A percentile compares a stretch with the other conserved stretches of the same genome.
Evolutionary conservation across 345 rosid species (phyloP).

Genomic region (Schrenkiella parvula): DNA sequence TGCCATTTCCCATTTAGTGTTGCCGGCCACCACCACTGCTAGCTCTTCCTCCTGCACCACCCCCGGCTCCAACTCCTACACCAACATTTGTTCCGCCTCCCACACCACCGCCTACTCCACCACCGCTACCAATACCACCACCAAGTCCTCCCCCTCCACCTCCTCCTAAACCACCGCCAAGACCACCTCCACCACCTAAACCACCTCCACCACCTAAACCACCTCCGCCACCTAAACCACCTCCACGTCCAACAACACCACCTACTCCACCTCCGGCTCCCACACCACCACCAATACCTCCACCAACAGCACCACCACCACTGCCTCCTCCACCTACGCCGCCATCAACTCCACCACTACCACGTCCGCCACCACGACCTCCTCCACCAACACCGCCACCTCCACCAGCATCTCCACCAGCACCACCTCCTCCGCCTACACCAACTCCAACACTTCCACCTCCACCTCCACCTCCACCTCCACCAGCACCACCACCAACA

Average conservation of each 20-base stretch:
- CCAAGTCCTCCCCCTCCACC: background rate
- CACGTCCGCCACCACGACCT: background rate
- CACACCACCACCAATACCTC: background rate
- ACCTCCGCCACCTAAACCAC: background rate
- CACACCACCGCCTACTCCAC: constrained; percentile 3
- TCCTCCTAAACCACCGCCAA: background rate
- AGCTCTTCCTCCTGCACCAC: constrained; percentile 35
- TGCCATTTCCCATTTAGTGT: background rate
- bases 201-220: constrained; percentile 27
- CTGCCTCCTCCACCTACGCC: background rate
- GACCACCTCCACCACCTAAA: background rate
- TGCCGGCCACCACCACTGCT: constrained; percentile 3
- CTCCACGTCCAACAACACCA: constrained; percentile 11
- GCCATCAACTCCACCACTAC: background rate
- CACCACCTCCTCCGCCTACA: background rate
- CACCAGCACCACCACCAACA: background rate
- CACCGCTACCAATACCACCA: background rate
- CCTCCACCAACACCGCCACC: background rate
- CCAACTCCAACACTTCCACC: too few relatives aligned
- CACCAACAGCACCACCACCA: background rate
- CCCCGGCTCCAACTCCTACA: constrained; percentile 33
- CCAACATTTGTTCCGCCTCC: constrained; percentile 28
- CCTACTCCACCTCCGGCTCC: background rate
- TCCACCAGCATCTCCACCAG: background rate
- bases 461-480: background rate